Base-by-base conservation (phyloP, 2,329 filamentous ascomycete species). In the Huntiella decipiens region DNA sequence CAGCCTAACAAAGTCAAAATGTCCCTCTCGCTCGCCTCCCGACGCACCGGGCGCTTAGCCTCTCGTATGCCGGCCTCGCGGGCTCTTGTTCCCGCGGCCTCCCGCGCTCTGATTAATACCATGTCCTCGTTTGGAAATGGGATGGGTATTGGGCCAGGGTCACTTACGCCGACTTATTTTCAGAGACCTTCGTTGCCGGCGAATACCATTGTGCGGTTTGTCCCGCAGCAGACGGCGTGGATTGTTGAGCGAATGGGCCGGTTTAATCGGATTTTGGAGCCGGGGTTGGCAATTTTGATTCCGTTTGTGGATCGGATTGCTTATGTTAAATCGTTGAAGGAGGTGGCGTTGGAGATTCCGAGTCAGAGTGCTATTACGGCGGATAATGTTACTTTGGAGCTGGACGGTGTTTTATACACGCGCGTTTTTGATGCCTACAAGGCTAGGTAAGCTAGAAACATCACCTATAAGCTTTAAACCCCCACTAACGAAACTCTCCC, bases 201-300 rank as follows among this genome's bases (percentile, higher is more conserved):
- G 54, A 98, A 98, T 65, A 98, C 91, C 3, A 70, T 98, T 52
- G 70, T 98, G 56, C 84, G 88, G 50, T 98, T 96, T 63, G 91
- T 98, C 37, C 91, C 91, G n/a, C 91, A 98, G 65, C 91, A 98
- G 68, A 96, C 88, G 55, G 91, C 91, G 61, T 98, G 91, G 91
- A 88, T 98, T 50, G 91, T 98, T 48, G 91, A 98, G 73, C 87
- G 91, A 58, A 98, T 98, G 91, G 91, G 91, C 56, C 91, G 87
- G 64, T 98, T 94, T 67, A 81, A 84, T 65, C 75, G 87, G 50
- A 95, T 98, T 57, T 68, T 98, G 43, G 76, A 95, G 56, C 91
- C 91, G 3, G 91, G 91, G 48, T 69, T 98, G 51, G 87, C 91
- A 16, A 72, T 98, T 52, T 66, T 98, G 54, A 71, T 91, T 46